Base-by-base conservation (phyloP, 768 basidiomycete species). In the Leccinum disarticulatum region DNA sequence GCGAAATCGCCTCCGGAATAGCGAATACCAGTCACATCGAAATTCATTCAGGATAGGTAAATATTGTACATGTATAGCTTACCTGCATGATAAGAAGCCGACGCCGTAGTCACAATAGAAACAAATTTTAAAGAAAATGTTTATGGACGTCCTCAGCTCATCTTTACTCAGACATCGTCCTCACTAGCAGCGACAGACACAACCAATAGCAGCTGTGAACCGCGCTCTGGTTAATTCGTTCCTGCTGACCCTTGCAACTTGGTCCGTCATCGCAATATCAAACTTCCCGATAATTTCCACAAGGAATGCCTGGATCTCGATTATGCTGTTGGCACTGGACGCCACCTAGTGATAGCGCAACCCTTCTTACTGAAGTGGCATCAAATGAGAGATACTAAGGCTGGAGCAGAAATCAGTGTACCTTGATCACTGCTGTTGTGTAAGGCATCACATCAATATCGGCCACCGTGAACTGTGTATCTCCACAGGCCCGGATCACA, bases 401-500 rank as follows among this genome's bases (percentile, higher is more conserved):
- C 7, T 38, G 36, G 33, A 53, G 15, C 46, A 27, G 30, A n/a
- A n/a, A 80, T 75, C 6, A 1, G 19, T 31, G 17, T 35, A 58
- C 65, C 65, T 69, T 77, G 76, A 75, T 76, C 66, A 71, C 66
- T 65, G 72, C 62, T 36, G 68, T 70, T 30, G 79, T 68, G 55
- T 79, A 83, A n/a, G 76, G 74, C 83, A 85, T 84, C n/a, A 65
- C 67, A 30, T 84, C 81, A 58, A 83, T 74, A 64, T 84, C 90
- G 0, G 74, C 49, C 53, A 61, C 9, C 4, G 59, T 63, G n/a
- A 61, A 57, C 25, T 69, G 33, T 33, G 58, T 47, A 13, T 60
- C 52, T 25, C 59, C 64, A 33, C 56, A 67, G 36, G 56, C 41
- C 25, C 48, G 56, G 14, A 66, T 17, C 15, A 22, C 49, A 15